phyloP scores from a whole-genome alignment of 495 filamentous ascomycete genomes.

The Podospora didyma region DNA sequence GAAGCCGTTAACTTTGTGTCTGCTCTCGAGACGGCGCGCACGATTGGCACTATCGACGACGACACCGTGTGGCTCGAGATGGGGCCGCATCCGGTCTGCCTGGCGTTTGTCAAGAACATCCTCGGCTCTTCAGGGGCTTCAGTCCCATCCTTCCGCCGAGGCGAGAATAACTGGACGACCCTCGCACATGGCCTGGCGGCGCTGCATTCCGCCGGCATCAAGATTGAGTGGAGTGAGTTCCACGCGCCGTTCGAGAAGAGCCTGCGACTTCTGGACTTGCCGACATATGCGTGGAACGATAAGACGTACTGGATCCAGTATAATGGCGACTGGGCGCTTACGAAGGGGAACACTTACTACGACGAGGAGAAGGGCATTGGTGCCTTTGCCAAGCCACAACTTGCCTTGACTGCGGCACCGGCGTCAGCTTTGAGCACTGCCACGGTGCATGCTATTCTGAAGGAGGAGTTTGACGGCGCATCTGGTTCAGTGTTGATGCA shows the following conservation, averaged over 20 bases:
- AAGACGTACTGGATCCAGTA: constrained; percentile 71
- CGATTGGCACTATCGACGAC: constrained; percentile 10
- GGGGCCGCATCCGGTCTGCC: constrained; percentile 56
- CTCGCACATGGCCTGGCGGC: neutral
- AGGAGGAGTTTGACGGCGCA: constrained; percentile 2
- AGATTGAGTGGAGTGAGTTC: constrained; percentile 8
- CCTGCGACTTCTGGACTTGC: constrained; percentile 35
- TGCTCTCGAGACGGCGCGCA: constrained; percentile 42
- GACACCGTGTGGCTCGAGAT: constrained; percentile 46
- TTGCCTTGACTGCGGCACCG: neutral
- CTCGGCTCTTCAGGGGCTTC: constrained; percentile 18
- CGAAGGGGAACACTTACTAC: constrained; percentile 54
- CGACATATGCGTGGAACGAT: constrained; percentile 51
- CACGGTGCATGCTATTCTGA: constrained; percentile 8
- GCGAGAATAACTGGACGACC: constrained; percentile 10
- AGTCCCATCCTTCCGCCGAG: constrained; percentile 4
- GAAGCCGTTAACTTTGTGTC: constrained; percentile 55
- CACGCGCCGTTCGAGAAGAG: constrained; percentile 5
- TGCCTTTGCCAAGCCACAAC: constrained; percentile 34
- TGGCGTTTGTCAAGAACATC: constrained; percentile 53
- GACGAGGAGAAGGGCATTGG: constrained; percentile 36
- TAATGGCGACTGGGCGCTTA: constrained; percentile 53
- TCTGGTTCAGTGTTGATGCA: constrained; percentile 34
- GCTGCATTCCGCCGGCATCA: constrained; percentile 2
- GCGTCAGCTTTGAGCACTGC: constrained; percentile 2